phyloP scores from a whole-genome alignment of 2,329 filamentous ascomycete species.

The Colletotrichum spinosum region DNA sequence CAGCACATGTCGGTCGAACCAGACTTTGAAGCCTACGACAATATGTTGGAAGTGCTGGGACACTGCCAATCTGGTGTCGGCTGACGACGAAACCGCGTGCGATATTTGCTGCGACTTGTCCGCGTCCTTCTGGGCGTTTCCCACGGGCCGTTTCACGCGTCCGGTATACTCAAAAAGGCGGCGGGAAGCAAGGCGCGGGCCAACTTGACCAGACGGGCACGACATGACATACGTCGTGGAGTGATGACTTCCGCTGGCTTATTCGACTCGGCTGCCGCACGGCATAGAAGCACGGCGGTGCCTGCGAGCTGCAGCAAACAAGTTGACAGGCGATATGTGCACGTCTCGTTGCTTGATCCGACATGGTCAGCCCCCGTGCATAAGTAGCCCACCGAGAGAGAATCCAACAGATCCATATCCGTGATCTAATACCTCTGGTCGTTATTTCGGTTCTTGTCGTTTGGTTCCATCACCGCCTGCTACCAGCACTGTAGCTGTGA shows the following conservation, averaged over 20 bases:
- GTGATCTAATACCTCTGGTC: too few relatives aligned
- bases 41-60: not conserved
- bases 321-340: not conserved
- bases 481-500: too few relatives aligned
- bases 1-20: not conserved
- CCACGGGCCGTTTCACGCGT: slow-evolving; percentile 11
- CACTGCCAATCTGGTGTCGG: slow-evolving; percentile 10
- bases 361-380: too few relatives aligned
- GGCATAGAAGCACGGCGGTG: slow-evolving; percentile 13
- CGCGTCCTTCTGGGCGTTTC: slow-evolving; percentile 18
- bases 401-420: too few relatives aligned
- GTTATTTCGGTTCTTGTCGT: too few relatives aligned
- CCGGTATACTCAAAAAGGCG: slow-evolving; percentile 17
- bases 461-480: too few relatives aligned
- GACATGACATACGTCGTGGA: too few relatives aligned
- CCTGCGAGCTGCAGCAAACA: slow-evolving; percentile 6
- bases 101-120: slow-evolving; percentile 16
- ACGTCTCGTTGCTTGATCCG: not conserved
- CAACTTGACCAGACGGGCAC: too few relatives aligned
- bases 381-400: too few relatives aligned
- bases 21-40: slow-evolving; percentile 6
- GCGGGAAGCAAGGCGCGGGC: not conserved
- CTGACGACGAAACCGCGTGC: slow-evolving; percentile 11
- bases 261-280: not conserved
- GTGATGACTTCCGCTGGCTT: too few relatives aligned